Conservation (phyloP, 73 alveolate species). For the Loxodes magnus region DNA sequence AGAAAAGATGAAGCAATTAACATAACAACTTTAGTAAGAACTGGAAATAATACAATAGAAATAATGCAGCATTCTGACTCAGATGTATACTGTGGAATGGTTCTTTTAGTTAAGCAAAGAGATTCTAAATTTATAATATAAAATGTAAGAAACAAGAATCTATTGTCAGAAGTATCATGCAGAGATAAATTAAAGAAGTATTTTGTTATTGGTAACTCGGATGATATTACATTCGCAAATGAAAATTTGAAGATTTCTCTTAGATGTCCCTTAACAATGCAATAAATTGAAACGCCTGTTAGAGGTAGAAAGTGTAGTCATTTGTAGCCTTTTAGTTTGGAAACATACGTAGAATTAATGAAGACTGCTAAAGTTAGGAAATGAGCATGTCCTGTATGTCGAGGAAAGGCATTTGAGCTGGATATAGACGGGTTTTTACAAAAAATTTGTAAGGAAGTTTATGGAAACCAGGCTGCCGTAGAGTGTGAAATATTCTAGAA, state of each 20-base stretch:
- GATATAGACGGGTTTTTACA: no score
- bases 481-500: no score
- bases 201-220: not conserved
- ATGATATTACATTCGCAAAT: not conserved
- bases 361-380: not conserved
- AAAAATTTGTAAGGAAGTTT: no score
- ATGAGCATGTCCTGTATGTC: slow-evolving; percentile 7
- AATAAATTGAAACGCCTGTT: not conserved
- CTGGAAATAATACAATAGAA: not conserved
- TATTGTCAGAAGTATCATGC: not conserved
- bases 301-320: not conserved
- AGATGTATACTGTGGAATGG: not conserved
- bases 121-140: not conserved
- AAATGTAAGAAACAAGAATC: not conserved
- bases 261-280: not conserved
- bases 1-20: slow-evolving; percentile 5
- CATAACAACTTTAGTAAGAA: not conserved
- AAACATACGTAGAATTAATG: not conserved
- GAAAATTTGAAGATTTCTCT: not conserved
- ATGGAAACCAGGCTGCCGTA: no score
- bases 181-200: not conserved
- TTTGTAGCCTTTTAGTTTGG: not conserved
- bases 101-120: not conserved
- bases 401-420: no score
- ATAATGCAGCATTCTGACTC: not conserved